Evolutionary conservation across 306 rosid species (phyloP), one percentile per base, ranked within the genome.

Genomic region (Alnus rubra): DNA sequence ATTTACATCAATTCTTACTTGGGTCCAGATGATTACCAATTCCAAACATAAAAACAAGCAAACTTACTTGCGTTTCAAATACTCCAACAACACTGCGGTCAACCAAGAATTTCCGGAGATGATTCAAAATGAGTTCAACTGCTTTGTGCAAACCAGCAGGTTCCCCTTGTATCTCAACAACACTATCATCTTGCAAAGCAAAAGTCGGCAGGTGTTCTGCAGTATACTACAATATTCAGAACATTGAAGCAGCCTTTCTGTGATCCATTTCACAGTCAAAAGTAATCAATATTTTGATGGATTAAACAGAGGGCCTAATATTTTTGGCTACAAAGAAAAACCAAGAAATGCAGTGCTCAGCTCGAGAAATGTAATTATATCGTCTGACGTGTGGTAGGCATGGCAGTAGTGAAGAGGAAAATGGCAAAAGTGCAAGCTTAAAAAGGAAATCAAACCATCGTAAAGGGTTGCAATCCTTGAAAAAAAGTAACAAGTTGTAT

Each of bases 121-220:
- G 92, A 80, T 64, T 39, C 50, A 87, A 85, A 77, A 88, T 82
- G 44, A 88, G 86, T 77, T 88, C 92, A 74, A 88, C 92, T 1
- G 85, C 83, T 80, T 86, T 88, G 78, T 86, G 88, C 74, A 88
- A 86, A 52, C 85, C 89, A 60, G 85, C 78, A 16, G 88, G 16
- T 69, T 88, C 89, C 64, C 92, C 92, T 83, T 83, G 92, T 77
- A 88, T 84, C 82, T 86, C 92, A 74, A 88, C 92, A 33, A 88
- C 63, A 67, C 92, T 86, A 49, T 88, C 92, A 68, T 88, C 89
- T 44, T 83, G 86, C 76, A 88, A 67, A 60, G 89, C 89, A 68
- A 88, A 88, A 47, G 72, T 47, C 49, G 92, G 91, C 74, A 88
- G 81, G 79, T 88, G 85, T 10, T 86, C 92, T 83, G 86, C 74